Base-by-base conservation (phyloP, 2,329 filamentous ascomycete species). In the Orbilia oligospora region DNA sequence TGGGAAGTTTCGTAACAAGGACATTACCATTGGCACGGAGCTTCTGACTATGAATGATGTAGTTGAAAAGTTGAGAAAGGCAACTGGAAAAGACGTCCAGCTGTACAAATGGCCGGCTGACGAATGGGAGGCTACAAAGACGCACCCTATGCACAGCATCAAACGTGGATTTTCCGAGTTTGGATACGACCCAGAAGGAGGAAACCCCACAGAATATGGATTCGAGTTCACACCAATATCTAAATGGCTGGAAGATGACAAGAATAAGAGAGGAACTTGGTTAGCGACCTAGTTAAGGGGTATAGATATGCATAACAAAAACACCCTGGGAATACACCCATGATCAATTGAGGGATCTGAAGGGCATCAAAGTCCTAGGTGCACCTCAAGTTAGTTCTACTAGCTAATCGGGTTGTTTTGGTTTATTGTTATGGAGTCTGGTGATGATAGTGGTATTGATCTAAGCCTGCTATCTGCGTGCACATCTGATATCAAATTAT, bases 91-190 rank as follows among this genome's bases (percentile, higher is more conserved):
- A 51, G 73, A 77, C 56, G 61, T 77, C 10, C 70, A 71, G 41
- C 9, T 51, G 12, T 77, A 77, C 41, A 56, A 77, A 12, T 77
- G 73, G 73, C 53, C 73, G 24, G 67, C 49, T 22, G 73, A 77
- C 9, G 73, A 77, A 22, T 77, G 61, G 58, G 73, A 77, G 24
- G 73, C 49, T 51, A 71, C 73, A 0, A 77, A 77, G 27, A 53
- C 49, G 5, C 58, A 77, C 12, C 38, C 53, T 5, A 44, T 77
- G n/a, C 73, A 67, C 8, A 49, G 73, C 12, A 22, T 55, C n/a
- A 51, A 64, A 36, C 73, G 66, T 18, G 12, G 18, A 3, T 41
- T 77, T 6, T 14, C 38, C 1, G 61, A 71, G 20, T 53, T 67
- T 12, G 73, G 73, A 46, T 61, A 66, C 41, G 73, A 77, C 36